These are phyloP conservation scores for Fusarium napiforme DNA, from an alignment of 2,329 filamentous ascomycete genomes.

Conservation along the genomic window DNA sequence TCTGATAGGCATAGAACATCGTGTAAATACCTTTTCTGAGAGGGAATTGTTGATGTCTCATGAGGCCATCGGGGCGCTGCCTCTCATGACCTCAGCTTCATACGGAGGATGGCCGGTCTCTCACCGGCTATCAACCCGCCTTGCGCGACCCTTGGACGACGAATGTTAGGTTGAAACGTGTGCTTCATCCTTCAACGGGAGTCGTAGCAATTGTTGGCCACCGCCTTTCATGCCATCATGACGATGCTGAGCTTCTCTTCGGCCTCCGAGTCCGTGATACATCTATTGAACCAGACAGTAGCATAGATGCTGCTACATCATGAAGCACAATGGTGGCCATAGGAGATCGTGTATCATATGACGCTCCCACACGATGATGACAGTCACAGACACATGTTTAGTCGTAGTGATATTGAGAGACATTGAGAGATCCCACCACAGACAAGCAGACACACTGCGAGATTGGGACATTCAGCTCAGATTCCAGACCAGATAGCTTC, in stretches of 20 bases:
- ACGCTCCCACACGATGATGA: not conserved
- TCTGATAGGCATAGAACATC: not conserved
- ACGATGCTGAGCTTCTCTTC: conserved; percentile 8
- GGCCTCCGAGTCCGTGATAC: not conserved
- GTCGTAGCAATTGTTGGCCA: not conserved
- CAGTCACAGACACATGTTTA: not conserved
- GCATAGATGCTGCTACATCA: not conserved
- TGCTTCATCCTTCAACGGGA: conserved; percentile 15
- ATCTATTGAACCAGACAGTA: not conserved
- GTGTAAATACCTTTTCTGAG: not conserved
- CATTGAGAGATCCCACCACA: not conserved
- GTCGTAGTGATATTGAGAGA: not conserved
- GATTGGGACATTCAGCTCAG: not conserved
- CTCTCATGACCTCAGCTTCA: not conserved
- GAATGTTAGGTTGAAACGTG: conserved; percentile 29
- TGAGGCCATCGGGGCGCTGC: conserved; percentile 8
- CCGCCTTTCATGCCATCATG: conserved; percentile 14
- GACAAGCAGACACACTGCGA: not conserved
- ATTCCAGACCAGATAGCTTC: conserved; percentile 6
- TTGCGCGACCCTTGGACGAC: conserved; percentile 15
- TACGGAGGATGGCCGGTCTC: conserved; percentile 1
- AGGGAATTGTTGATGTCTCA: not conserved
- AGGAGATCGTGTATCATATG: conserved; percentile 2
- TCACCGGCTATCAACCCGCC: not conserved
- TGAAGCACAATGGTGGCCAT: not conserved